Evolutionary conservation across 176 grass and related monocot genomes (phyloP).

Genomic region (Carex myosuroides): DNA sequence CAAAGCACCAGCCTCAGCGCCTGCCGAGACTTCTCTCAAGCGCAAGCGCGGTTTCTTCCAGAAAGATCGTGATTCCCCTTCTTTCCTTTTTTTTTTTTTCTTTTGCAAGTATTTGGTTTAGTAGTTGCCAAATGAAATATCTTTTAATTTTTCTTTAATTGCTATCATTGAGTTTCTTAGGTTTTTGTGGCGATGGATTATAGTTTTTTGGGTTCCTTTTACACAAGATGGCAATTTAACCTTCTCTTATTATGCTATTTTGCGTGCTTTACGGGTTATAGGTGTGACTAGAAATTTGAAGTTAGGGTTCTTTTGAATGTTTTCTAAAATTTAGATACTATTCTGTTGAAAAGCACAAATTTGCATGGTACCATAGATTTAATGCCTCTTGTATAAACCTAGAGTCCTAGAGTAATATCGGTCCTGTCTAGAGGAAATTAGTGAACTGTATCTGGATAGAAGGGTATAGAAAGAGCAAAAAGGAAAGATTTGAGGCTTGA

Average conservation of each 20-base stretch:
- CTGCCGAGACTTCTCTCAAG: constrained; percentile 48
- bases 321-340: background rate
- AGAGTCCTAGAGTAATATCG: background rate
- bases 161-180: background rate
- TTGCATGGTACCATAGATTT: background rate
- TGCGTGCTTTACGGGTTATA: background rate
- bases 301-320: background rate
- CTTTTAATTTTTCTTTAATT: background rate
- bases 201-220: background rate
- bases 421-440: background rate
- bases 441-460: background rate
- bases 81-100: background rate
- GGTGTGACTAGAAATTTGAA: background rate
- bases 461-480: background rate
- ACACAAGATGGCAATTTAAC: background rate
- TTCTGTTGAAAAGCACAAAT: background rate
- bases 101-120: background rate
- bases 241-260: background rate
- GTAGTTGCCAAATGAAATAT: background rate
- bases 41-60: constrained; percentile 93
- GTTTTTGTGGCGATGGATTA: background rate
- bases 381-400: background rate
- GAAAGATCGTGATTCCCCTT: constrained; percentile 56
- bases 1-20: constrained; percentile 16
- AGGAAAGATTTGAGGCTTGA: background rate